Evolutionary conservation across 108 stramenopile species (phyloP), one percentile per base, ranked within the genome.

Genomic region (Cyclotella kingstonii): DNA sequence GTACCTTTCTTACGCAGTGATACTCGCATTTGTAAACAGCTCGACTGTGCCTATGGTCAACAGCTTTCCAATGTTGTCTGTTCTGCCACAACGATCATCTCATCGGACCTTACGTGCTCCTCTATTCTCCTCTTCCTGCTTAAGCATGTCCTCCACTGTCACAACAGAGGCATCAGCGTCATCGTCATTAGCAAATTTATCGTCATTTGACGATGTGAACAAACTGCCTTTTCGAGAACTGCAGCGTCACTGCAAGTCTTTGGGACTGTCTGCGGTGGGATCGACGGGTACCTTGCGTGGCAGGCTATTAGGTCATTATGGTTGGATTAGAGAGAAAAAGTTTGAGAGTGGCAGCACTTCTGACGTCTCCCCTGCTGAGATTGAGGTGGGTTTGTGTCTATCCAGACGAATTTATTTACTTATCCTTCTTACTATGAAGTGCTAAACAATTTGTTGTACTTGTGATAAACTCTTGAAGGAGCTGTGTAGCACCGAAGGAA

Each of bases 191-290:
- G 14, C 39, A 41, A 18, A 39, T 25, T 39, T 31, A 1, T 22
- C 39, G 27, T 19, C 31, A 2, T 41, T 56, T 34, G 59, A 54
- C 2, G 74, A 76, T 19, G 61, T 76, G 33, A 67, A 67, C 47
- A 84, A 82, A 56, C 63, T 90, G 10, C 54, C 78, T 5, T 92
- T 76, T 60, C 81, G 91, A 12, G 78, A 81, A 67, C 66, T 85
- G 53, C 80, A 89, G 51, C 39, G 57, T 6, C 76, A 88, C 36
- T 76, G 86, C 68, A 79, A 81, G 44, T 46, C 45, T 4, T 51
- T 80, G 46, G 71, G 84, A 15, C 51, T 92, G 41, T 61, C 77
- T 36, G 76, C 82, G 9, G 65, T 60, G 4, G 91, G 91, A 6
- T 89, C 84, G 8, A 80, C 87, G n/a, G 71, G 82, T 12, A 66